Base-by-base conservation (phyloP, 1,139 yeast species). In the Taiozyma sp. region DNA sequence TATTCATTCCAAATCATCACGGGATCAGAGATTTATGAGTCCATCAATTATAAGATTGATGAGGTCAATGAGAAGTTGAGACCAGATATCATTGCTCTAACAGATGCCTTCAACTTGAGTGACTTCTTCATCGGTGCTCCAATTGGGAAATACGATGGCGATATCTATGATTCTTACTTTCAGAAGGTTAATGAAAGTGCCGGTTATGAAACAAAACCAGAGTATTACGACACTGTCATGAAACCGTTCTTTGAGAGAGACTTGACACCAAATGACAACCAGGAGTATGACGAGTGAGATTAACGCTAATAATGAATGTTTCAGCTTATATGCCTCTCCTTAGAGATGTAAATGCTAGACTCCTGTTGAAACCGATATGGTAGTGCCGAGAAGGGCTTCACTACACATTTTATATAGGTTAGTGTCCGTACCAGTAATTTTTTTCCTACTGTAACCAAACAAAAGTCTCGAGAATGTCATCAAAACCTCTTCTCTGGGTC, bases 61-160 rank as follows among this genome's bases (percentile, higher is more conserved):
- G 67, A 67, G 44, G 67, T 80, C 52, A 73, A 78, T 56, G 60
- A 63, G n/a, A 71, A 68, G 43, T 63, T 84, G 54, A 80, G 97
- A 68, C 82, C 83, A 41, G 84, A 87, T 62, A 87, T 84, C 49
- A 81, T 90, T 65, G 88, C 89, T 23, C 75, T 87, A 59, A 87
- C 96, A 19, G 98, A 92, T 70, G 79, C 96, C 6, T 91, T 92
- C 78, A 84, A 85, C 71, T 75, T 87, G 64, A 79, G 90, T 29
- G 97, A 92, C 70, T 87, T 81, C 74, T 80, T 86, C 71, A 77
- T 91, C 66, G 88, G 90, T 71, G 80, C 97, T 2, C 84, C 96
- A 46, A 80, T 92, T 58, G 97, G 97, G 52, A 78, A 76, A 62
- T 85, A 80, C 69, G 85, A 89, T 64, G 97, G 97, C 55, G 87